Evolutionary conservation across 441 rosid genomes (phyloP).

Genomic region (Cnidoscolus chayamansa): DNA sequence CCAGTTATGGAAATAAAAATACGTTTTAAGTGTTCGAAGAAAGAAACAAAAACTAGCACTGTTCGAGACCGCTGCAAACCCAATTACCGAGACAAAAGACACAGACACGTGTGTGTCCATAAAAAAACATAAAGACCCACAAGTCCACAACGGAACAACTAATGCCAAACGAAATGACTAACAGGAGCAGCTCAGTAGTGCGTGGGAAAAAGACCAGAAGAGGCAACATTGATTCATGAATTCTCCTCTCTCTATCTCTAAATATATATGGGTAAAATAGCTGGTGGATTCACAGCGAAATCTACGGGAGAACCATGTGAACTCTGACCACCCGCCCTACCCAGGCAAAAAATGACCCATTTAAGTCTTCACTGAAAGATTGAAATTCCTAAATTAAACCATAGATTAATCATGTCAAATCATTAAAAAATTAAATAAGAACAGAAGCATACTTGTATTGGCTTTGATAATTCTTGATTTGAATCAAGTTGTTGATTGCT

Average conservation of each 20-base stretch:
- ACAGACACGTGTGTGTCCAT: constrained; percentile 43
- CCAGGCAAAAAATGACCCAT: constrained; percentile 37
- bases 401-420: too few relatives aligned
- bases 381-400: too few relatives aligned
- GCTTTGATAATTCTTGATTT: too few relatives aligned
- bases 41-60: too few relatives aligned
- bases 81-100: constrained; percentile 16
- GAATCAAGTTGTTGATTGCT: too few relatives aligned
- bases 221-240: constrained; percentile 3
- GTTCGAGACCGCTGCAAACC: constrained; percentile 25
- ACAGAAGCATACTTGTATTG: too few relatives aligned
- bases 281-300: constrained; percentile 46
- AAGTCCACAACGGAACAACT: constrained; percentile 21
- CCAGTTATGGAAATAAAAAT: too few relatives aligned
- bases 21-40: too few relatives aligned
- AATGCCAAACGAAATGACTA: constrained; percentile 40
- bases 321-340: constrained; percentile 50
- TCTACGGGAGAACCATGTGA: too few relatives aligned
- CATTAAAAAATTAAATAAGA: too few relatives aligned
- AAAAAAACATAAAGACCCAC: constrained; percentile 35
- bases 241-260: background rate
- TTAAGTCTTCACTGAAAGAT: too few relatives aligned
- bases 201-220: constrained; percentile 10
- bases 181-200: background rate
- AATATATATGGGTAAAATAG: constrained; percentile 12